A percentile compares a stretch with the other conserved stretches of the same genome.
These are phyloP conservation scores for Aegilops speltoides DNA, from an alignment of 176 grass and related monocot genomes.

Conservation along the genomic window DNA sequence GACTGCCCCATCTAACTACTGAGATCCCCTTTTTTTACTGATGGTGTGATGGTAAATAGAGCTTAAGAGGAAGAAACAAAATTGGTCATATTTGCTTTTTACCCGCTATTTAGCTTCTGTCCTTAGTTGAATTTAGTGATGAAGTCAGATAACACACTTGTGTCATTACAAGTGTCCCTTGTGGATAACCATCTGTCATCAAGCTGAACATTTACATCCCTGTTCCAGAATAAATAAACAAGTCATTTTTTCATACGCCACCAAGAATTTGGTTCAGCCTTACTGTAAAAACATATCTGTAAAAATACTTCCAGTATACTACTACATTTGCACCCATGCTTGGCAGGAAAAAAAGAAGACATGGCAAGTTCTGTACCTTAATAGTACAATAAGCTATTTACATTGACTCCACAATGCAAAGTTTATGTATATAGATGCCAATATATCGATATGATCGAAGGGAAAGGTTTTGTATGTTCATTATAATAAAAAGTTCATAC, in stretches of 20 bases:
- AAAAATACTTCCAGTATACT: background rate
- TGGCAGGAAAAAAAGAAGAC: background rate
- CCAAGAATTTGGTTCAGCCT: background rate
- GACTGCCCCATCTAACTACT: background rate
- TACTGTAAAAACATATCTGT: background rate
- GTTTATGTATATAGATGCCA: background rate
- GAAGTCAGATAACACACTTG: constrained; percentile 61
- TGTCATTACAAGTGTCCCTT: constrained; percentile 73
- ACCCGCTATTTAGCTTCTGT: constrained; percentile 40
- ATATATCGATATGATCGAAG: background rate
- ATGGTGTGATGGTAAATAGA: background rate
- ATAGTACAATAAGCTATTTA: background rate
- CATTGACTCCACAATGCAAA: background rate
- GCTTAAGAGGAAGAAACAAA: background rate
- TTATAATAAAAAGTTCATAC: constrained; percentile 19
- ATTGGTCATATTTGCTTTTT: background rate
- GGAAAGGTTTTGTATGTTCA: background rate
- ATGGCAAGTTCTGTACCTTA: background rate
- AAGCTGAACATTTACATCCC: constrained; percentile 75
- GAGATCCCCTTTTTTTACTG: background rate
- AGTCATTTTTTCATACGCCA: background rate
- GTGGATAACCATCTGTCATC: constrained; percentile 67
- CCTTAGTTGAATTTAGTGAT: constrained; percentile 50
- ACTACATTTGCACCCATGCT: background rate
- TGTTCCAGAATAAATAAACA: constrained; percentile 15